Percentiles rank a stretch among this genome's conserved stretches.
These are phyloP conservation scores for Clitocybe nebularis DNA, from an alignment of 1,284 basidiomycete species.

Conservation along the genomic window DNA sequence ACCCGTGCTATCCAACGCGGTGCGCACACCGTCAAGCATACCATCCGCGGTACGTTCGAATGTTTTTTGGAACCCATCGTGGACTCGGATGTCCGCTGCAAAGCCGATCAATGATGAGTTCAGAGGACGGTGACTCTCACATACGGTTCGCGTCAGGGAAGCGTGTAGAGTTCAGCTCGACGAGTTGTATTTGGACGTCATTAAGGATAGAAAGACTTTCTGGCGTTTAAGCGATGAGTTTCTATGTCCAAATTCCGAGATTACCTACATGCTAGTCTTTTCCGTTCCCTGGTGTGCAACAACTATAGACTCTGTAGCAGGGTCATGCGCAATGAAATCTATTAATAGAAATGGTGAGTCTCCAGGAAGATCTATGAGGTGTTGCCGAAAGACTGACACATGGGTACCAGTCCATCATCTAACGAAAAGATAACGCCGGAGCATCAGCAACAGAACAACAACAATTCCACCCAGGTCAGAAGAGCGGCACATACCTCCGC, in stretches of 20 bases:
- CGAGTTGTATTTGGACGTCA: conserved; percentile 34
- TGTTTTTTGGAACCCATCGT: conserved; percentile 42
- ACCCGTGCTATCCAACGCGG: conserved; percentile 29
- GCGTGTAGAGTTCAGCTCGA: conserved; percentile 32
- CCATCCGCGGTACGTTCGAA: conserved; percentile 40
- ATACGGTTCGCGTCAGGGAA: conserved; percentile 39
- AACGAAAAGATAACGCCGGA: conserved; percentile 5
- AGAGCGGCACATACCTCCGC: conserved; percentile 28
- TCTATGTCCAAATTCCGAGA: too few species aligned
- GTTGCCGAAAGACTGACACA: conserved; percentile 29
- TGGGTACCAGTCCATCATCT: conserved; percentile 30
- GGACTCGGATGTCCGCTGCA: conserved; percentile 27
- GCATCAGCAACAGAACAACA: conserved; percentile 1
- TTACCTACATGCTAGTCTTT: conserved; percentile 28
- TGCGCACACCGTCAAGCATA: conserved; percentile 35
- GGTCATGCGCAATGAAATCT: conserved; percentile 43
- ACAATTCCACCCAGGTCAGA: conserved; percentile 1
- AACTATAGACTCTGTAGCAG: conserved; percentile 32
- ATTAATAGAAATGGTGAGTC: conserved; percentile 1
- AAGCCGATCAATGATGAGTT: background rate
- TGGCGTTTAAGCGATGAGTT: background rate
- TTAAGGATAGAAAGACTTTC: conserved; percentile 43
- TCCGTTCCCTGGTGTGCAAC: conserved; percentile 50
- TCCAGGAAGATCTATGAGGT: too few species aligned
- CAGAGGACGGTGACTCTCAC: conserved; percentile 1